These are phyloP conservation scores for Myriosclerotinia curreyana DNA, from an alignment of 2,329 filamentous ascomycete genomes.

Conservation along the genomic window DNA sequence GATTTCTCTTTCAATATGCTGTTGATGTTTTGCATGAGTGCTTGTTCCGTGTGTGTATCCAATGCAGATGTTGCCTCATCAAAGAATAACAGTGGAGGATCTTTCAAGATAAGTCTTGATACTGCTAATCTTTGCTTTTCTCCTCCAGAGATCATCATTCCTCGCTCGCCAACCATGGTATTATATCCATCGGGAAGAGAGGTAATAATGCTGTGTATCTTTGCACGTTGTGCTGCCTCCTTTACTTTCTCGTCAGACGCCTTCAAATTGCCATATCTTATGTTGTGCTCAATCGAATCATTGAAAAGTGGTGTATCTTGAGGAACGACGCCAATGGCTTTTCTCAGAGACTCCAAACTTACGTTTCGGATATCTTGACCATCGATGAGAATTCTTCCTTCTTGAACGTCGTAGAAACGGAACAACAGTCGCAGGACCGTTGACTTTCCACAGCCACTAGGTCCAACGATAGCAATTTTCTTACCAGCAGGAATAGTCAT, in stretches of 20 bases:
- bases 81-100: slow-evolving; percentile 87
- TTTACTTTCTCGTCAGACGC: slow-evolving; percentile 70
- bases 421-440: slow-evolving; percentile 89
- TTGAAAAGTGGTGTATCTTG: slow-evolving; percentile 98
- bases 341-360: slow-evolving; percentile 75
- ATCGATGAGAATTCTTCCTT: slow-evolving; percentile 84
- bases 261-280: slow-evolving; percentile 82
- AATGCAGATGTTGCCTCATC: slow-evolving; percentile 91
- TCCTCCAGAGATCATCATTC: slow-evolving; percentile 94
- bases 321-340: slow-evolving; percentile 88
- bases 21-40: slow-evolving; percentile 88
- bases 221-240: slow-evolving; percentile 75
- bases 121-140: slow-evolving; percentile 92
- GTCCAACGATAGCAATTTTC: slow-evolving; percentile 93
- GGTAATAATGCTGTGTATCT: slow-evolving; percentile 78
- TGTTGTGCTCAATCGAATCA: slow-evolving; percentile 92
- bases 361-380: slow-evolving; percentile 88
- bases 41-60: slow-evolving; percentile 91
- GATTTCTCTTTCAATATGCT: slow-evolving; percentile 83
- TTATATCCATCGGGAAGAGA: slow-evolving; percentile 83
- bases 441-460: slow-evolving; percentile 93
- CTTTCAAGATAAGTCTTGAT: slow-evolving; percentile 78
- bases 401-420: slow-evolving; percentile 87
- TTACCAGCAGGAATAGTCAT: slow-evolving; percentile 92
- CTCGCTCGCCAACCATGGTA: slow-evolving; percentile 89